A percentile compares a stretch with the other conserved stretches of the same genome.
Evolutionary conservation across 352 stramenopile species (phyloP).

Genomic region (Globisporangium middletonii): DNA sequence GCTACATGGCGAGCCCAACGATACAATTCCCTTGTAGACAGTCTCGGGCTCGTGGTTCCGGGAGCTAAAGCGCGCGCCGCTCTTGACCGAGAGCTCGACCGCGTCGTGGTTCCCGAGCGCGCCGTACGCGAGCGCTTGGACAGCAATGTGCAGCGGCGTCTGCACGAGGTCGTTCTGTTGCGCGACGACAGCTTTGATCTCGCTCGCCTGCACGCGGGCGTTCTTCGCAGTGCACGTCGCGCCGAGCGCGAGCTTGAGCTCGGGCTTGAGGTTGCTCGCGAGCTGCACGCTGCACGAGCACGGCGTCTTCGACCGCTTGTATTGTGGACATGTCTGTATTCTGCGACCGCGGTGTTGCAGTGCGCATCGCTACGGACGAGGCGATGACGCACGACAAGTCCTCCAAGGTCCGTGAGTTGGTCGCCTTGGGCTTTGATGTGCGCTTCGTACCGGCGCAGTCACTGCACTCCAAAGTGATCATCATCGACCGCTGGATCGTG

Average conservation of each 20-base stretch:
- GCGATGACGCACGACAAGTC: no score
- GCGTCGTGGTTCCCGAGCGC: slow-evolving; percentile 63
- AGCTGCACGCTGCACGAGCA: not conserved
- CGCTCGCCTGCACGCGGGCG: slow-evolving; percentile 28
- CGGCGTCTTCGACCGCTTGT: no score
- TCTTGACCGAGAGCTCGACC: slow-evolving; percentile 37
- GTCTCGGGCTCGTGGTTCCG: slow-evolving; percentile 33
- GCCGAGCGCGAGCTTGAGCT: slow-evolving; percentile 41
- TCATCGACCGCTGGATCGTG: no score
- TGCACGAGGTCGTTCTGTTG: slow-evolving; percentile 36
- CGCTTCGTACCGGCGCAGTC: no score
- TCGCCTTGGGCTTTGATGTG: no score
- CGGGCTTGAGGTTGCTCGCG: slow-evolving; percentile 34
- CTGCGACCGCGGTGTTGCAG: no score
- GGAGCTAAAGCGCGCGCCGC: slow-evolving; percentile 27
- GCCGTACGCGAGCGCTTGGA: slow-evolving; percentile 47
- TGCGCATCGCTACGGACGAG: no score
- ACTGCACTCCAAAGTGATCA: no score
- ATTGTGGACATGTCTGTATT: no score
- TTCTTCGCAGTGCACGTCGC: slow-evolving; percentile 32
- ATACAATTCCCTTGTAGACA: not conserved
- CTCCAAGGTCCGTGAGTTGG: no score
- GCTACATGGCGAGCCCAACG: no score
- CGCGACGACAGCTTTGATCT: slow-evolving; percentile 36
- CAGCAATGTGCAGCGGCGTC: slow-evolving; percentile 51